Base-by-base conservation (phyloP, 2,329 filamentous ascomycete genomes). In the Botrytis fragariae region DNA sequence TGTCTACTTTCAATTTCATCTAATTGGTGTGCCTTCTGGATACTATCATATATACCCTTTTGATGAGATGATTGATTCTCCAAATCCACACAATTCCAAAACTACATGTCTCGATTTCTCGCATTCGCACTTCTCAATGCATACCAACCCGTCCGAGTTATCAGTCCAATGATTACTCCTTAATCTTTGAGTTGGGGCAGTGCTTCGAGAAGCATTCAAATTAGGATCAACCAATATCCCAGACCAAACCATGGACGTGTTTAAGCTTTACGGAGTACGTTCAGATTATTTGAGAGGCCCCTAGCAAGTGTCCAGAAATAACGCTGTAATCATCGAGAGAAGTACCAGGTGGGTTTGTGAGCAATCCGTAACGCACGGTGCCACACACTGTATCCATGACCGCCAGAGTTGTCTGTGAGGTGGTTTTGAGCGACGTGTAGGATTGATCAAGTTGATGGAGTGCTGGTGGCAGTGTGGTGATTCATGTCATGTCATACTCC, bases 201-300 rank as follows among this genome's bases (percentile, higher is more conserved):
- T 64, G 61, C 61, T 45, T 64, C 61, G 25, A 64, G 61, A 64
- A 45, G 61, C 9, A 45, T 64, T 32, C 61, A 64, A 64, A 64
- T 64, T 64, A 64, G n/a, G 61, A 64, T 64, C 61, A 45, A 32
- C 61, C 39, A 64, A 45, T 25, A 64, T 64, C 61, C 61, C 61
- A 29, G 39, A 29, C 39, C 20, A 44, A 37, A 61, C 35, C 59
- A 39, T n/a, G 25, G n/a, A 29, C 12, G 44, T 44, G 39, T 64
- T 45, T 64, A 32, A 63, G 37, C 42, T 44, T 44, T 25, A 61
- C 59, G 18, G 16, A 16, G 59, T 39, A n/a, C 12, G 37, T 29
- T 62, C 14, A n/a, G 35, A 42, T 29, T 16, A 18, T n/a, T 29
- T 4, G 29, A 44, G 25, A 63, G 18, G 12, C 25, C 61, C 37